Evolutionary conservation across 2,329 filamentous ascomycete genomes (phyloP).

Genomic region (Sporothrix dimorphospora): DNA sequence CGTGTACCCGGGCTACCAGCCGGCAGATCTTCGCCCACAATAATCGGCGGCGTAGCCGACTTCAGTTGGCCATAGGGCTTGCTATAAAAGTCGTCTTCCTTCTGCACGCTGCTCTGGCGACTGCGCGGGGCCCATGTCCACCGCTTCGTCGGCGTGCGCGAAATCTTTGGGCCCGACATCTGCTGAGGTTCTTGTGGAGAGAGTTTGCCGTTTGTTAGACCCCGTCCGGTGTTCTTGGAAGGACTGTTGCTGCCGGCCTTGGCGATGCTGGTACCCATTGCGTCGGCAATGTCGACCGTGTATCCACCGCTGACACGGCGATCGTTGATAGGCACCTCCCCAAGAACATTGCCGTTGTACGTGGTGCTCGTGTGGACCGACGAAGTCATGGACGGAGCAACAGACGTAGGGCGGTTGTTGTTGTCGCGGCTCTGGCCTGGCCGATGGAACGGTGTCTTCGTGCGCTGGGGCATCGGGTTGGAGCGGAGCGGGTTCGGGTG

Average conservation of each 20-base stretch:
- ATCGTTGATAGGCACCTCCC: conserved; percentile 52
- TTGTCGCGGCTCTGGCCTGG: conserved; percentile 35
- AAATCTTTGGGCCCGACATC: background rate
- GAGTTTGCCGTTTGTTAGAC: conserved; percentile 14
- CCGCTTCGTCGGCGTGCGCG: conserved; percentile 30
- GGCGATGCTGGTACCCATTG: background rate
- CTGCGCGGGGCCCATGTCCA: conserved; percentile 32
- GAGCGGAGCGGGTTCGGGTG: conserved; percentile 59
- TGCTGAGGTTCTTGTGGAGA: conserved; percentile 23
- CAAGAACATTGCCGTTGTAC: conserved; percentile 41
- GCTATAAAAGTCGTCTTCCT: conserved; percentile 52
- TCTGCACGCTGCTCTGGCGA: conserved; percentile 52
- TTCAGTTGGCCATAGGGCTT: conserved; percentile 64
- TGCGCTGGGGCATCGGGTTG: conserved; percentile 46
- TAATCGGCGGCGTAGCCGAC: conserved; percentile 56
- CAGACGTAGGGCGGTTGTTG: conserved; percentile 38
- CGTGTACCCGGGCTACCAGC: conserved; percentile 44
- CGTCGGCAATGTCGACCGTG: conserved; percentile 30
- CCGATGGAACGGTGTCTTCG: conserved; percentile 37
- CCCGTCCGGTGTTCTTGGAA: conserved; percentile 1
- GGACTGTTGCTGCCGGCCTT: background rate
- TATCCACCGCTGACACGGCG: conserved; percentile 47
- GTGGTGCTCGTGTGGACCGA: conserved; percentile 31
- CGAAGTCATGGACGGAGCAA: conserved; percentile 31
- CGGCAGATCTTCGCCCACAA: conserved; percentile 46